phyloP scores from a whole-genome alignment of 495 filamentous ascomycete genomes.

The Xylaria cubensis region DNA sequence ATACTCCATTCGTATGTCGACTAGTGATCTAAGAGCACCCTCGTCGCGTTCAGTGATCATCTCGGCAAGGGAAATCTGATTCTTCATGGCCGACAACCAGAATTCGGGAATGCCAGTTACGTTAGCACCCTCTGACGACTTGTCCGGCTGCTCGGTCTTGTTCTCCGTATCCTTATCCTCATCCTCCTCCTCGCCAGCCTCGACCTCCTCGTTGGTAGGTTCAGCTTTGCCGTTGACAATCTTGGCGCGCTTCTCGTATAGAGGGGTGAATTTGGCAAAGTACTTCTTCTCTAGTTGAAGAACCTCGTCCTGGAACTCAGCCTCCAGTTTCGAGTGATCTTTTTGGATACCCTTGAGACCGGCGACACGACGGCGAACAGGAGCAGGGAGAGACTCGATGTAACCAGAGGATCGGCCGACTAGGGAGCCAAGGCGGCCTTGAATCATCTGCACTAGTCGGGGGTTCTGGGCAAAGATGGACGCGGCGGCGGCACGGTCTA shows the following conservation, averaged over 20 bases:
- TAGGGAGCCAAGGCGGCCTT: constrained; percentile 90
- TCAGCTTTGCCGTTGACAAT: constrained; percentile 91
- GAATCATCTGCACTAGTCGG: constrained; percentile 91
- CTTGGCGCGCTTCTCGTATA: constrained; percentile 92
- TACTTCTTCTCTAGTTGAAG: constrained; percentile 98
- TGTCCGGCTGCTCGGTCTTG: constrained; percentile 60
- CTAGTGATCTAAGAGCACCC: constrained; percentile 86
- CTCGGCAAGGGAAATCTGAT: constrained; percentile 92
- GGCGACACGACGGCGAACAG: constrained; percentile 89
- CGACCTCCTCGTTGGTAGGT: constrained; percentile 83
- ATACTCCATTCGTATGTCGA: constrained; percentile 98
- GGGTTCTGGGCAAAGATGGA: constrained; percentile 95
- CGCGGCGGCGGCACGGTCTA: constrained; percentile 85
- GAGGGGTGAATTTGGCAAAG: constrained; percentile 96
- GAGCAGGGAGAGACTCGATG: constrained; percentile 88
- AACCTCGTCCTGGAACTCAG: constrained; percentile 97
- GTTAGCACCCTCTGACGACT: constrained; percentile 48
- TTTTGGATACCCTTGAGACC: constrained; percentile 98
- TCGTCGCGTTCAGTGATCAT: constrained; percentile 98
- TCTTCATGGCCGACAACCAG: constrained; percentile 99
- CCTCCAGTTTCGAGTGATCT: constrained; percentile 97
- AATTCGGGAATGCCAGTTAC: constrained; percentile 92
- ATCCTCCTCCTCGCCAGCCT: constrained; percentile 83
- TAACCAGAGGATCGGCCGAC: constrained; percentile 97
- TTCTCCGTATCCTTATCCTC: constrained; percentile 62